phyloP scores from a whole-genome alignment of 2,329 filamentous ascomycete species.

The Cordyceps pruinosa region DNA sequence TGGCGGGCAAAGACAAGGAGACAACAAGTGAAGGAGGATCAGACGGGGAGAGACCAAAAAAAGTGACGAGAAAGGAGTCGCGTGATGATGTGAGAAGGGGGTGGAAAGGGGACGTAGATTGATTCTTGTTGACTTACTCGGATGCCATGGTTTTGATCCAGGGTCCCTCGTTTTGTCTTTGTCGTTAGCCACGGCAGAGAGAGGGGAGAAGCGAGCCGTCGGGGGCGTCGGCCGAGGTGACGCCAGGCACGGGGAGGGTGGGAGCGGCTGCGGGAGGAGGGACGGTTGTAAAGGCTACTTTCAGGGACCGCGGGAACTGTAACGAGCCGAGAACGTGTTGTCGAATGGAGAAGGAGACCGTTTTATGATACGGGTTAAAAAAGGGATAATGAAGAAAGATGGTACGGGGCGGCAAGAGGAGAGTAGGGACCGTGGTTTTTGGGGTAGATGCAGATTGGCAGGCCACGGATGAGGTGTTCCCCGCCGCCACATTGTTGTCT shows the following conservation, averaged over 20 bases:
- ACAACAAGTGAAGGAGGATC: background rate
- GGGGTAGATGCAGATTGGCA: background rate
- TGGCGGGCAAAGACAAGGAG: background rate
- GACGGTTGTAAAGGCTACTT: background rate
- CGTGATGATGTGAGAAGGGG: background rate
- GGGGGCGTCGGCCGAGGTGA: background rate
- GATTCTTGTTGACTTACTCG: background rate
- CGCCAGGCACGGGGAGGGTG: too few relatives aligned
- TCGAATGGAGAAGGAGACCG: background rate
- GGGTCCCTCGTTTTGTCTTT: background rate
- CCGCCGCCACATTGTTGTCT: background rate
- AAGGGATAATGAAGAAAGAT: background rate
- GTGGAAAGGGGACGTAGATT: background rate
- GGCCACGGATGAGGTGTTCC: background rate
- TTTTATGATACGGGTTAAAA: background rate
- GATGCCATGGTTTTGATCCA: slow-evolving; percentile 5
- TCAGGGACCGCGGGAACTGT: background rate
- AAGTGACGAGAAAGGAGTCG: background rate
- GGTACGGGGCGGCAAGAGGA: too few relatives aligned
- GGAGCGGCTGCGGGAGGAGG: background rate
- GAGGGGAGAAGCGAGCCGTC: background rate
- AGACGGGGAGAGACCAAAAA: background rate
- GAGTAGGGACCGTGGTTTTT: background rate
- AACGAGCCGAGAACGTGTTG: background rate
- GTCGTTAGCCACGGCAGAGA: background rate